Conservation (phyloP, 495 filamentous ascomycete species). For the Podospora pseudoanserina region DNA sequence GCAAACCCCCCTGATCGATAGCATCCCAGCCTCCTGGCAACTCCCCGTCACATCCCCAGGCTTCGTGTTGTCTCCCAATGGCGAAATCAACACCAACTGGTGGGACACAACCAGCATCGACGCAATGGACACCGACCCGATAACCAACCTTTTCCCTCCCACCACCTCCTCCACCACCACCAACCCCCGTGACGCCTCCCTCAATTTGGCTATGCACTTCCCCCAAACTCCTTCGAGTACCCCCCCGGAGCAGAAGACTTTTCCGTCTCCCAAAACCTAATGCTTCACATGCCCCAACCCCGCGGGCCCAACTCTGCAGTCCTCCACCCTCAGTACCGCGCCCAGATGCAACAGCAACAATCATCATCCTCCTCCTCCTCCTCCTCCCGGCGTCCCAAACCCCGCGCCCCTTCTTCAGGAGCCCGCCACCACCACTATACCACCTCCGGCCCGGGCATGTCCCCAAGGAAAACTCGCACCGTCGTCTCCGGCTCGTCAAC, state of each 20-base stretch:
- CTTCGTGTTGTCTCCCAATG: neutral
- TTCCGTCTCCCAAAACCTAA: slow-evolving; percentile 31
- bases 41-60: neutral
- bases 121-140: slow-evolving; percentile 23
- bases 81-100: slow-evolving; percentile 23
- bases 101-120: slow-evolving; percentile 26
- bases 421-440: slow-evolving; percentile 35
- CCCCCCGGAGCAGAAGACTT: slow-evolving; percentile 14
- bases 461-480: slow-evolving; percentile 38
- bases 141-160: neutral
- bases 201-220: slow-evolving; percentile 20
- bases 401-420: slow-evolving; percentile 43
- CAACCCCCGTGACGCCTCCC: neutral
- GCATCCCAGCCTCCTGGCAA: neutral
- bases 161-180: neutral
- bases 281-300: slow-evolving; percentile 39
- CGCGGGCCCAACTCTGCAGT: neutral
- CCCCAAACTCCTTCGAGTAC: slow-evolving; percentile 28
- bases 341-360: neutral
- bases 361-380: neutral
- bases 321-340: neutral
- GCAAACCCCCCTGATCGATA: slow-evolving; percentile 23
- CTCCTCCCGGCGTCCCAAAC: slow-evolving; percentile 31
- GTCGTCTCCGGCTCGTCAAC: slow-evolving; percentile 21
- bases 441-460: slow-evolving; percentile 17